These are phyloP conservation scores for Ophioceras dolichostomum DNA, from an alignment of 2,329 filamentous ascomycete species.

Conservation along the genomic window DNA sequence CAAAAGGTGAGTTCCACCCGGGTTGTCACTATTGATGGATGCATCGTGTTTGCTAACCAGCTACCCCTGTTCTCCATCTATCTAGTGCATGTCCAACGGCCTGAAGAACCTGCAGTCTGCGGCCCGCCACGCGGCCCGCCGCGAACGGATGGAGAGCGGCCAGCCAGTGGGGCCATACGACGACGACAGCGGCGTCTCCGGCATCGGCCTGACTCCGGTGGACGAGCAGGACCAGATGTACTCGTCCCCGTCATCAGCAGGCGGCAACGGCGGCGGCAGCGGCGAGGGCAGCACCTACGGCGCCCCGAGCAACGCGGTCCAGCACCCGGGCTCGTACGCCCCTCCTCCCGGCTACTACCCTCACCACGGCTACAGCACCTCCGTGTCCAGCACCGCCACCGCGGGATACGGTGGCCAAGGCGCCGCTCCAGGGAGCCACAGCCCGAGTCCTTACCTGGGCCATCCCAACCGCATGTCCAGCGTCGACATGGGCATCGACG, in stretches of 20 bases:
- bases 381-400: conserved; percentile 34
- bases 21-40: no score
- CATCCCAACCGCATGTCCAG: conserved; percentile 36
- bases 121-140: conserved; percentile 51
- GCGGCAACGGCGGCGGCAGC: conserved; percentile 14
- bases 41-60: not conserved
- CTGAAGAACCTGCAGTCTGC: conserved; percentile 68
- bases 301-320: conserved; percentile 6
- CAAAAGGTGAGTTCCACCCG: conserved; percentile 47
- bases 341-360: conserved; percentile 10
- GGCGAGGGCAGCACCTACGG: conserved; percentile 14
- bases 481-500: conserved; percentile 48
- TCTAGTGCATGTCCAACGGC: conserved; percentile 70
- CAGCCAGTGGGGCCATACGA: conserved; percentile 23
- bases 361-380: conserved; percentile 37
- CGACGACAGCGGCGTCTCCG: conserved; percentile 62
- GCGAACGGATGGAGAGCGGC: conserved; percentile 44
- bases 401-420: conserved; percentile 19
- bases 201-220: conserved; percentile 44
- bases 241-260: conserved; percentile 23
- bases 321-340: conserved; percentile 9
- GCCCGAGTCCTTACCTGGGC: conserved; percentile 33
- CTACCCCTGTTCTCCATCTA: conserved; percentile 6
- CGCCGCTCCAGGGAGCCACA: conserved; percentile 13
- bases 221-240: conserved; percentile 41